phyloP scores from a whole-genome alignment of 140 eudicot species.

The Bidens hawaiensis region DNA sequence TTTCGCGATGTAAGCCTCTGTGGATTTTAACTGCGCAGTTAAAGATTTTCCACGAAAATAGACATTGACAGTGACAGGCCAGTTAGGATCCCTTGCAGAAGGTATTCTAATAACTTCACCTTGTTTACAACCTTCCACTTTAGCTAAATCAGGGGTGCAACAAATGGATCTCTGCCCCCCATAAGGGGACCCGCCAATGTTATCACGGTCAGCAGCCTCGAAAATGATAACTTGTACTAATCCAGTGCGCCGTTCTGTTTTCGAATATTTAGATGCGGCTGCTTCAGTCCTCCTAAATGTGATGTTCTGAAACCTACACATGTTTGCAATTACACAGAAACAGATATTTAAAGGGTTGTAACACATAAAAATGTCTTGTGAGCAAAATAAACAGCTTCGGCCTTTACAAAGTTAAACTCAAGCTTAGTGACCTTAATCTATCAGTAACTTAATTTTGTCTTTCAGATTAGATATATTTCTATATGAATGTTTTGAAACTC shows the following conservation, averaged over 20 bases:
- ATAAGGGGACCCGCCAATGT: constrained; percentile 96
- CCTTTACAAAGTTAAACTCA: constrained; percentile 2
- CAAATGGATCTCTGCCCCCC: constrained; percentile 98
- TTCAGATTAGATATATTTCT: neutral
- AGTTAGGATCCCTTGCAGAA: constrained; percentile 57
- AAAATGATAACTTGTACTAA: constrained; percentile 75
- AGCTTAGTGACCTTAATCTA: constrained; percentile 12
- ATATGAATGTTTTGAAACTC: constrained; percentile 4
- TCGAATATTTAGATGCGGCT: constrained; percentile 57
- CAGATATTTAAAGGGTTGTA: neutral
- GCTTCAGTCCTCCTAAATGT: no score
- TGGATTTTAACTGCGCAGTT: constrained; percentile 55
- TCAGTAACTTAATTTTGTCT: neutral
- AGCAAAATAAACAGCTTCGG: no score
- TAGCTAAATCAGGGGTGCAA: constrained; percentile 96
- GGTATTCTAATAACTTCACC: constrained; percentile 86
- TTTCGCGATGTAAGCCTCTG: constrained; percentile 53
- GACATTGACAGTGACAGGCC: constrained; percentile 76
- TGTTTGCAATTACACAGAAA: constrained; percentile 6
- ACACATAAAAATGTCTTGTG: neutral
- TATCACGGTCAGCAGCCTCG: constrained; percentile 97
- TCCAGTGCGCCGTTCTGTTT: constrained; percentile 61
- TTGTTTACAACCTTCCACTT: constrained; percentile 98
- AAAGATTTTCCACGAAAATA: constrained; percentile 62
- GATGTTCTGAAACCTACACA: neutral